Conservation (phyloP, 2,329 filamentous ascomycete genomes). For the Thelonectria blattea region DNA sequence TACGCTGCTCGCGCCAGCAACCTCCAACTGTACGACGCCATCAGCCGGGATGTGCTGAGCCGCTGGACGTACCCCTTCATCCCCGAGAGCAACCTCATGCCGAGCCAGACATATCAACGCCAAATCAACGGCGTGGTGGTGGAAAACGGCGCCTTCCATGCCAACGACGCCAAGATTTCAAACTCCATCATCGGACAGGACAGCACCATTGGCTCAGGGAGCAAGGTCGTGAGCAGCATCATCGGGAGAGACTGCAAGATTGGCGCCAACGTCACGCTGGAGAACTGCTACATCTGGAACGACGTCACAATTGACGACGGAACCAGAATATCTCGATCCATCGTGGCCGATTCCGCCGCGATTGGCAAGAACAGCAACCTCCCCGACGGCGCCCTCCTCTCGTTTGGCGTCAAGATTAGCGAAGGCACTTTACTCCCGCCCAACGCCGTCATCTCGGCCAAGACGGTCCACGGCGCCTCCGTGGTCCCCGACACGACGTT, state of each 20-base stretch:
- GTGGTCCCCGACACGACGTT: constrained; percentile 50
- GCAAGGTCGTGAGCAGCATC: constrained; percentile 74
- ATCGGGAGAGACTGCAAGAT: constrained; percentile 87
- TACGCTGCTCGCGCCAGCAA: constrained; percentile 89
- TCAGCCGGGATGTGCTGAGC: constrained; percentile 84
- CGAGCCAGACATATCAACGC: constrained; percentile 76
- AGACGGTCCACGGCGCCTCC: constrained; percentile 46
- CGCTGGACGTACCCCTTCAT: constrained; percentile 89
- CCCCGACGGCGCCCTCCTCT: constrained; percentile 76
- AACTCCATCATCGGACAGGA: constrained; percentile 78
- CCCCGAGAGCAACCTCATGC: constrained; percentile 85
- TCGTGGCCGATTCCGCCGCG: constrained; percentile 75
- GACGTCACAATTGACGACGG: constrained; percentile 78
- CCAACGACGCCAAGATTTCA: constrained; percentile 72
- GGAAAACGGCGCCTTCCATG: constrained; percentile 78
- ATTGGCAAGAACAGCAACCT: constrained; percentile 76
- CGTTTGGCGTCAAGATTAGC: constrained; percentile 75
- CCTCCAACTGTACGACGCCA: constrained; percentile 86
- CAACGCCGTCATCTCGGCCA: constrained; percentile 42
- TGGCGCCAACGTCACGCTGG: constrained; percentile 80
- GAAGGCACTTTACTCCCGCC: constrained; percentile 59
- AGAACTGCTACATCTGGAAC: constrained; percentile 88
- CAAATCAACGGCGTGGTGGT: constrained; percentile 75
- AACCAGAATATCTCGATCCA: constrained; percentile 70
- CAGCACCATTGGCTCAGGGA: constrained; percentile 76